These are phyloP conservation scores for Cutaneotrichosporon spelunceum DNA, from an alignment of 1,284 basidiomycete species.

Conservation along the genomic window DNA sequence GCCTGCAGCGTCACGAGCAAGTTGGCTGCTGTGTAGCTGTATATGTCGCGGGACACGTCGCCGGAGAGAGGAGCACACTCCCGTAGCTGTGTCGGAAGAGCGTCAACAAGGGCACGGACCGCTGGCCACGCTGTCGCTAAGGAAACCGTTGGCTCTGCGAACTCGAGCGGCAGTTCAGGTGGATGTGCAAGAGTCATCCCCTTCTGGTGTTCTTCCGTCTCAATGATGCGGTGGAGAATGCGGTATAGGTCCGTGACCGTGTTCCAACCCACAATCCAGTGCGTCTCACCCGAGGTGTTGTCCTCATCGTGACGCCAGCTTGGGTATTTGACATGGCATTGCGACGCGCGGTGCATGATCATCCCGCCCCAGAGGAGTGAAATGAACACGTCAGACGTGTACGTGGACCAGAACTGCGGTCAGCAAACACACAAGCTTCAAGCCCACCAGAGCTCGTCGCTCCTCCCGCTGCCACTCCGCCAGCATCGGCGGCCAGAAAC, in stretches of 20 bases:
- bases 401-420: slow-evolving; percentile 24
- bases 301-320: slow-evolving; percentile 12
- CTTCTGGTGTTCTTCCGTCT: background rate
- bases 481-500: slow-evolving; percentile 15
- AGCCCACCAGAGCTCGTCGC: slow-evolving; percentile 19
- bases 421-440: background rate
- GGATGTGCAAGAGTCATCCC: background rate
- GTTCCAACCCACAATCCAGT: slow-evolving; percentile 24
- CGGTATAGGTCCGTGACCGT: slow-evolving; percentile 23
- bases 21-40: slow-evolving; percentile 30
- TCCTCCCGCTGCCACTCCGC: slow-evolving; percentile 17
- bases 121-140: slow-evolving; percentile 8
- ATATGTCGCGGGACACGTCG: slow-evolving; percentile 21
- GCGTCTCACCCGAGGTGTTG: background rate
- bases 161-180: background rate
- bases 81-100: slow-evolving; percentile 19
- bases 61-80: slow-evolving; percentile 23
- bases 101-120: slow-evolving; percentile 4
- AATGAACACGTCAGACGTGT: slow-evolving; percentile 21
- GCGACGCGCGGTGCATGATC: slow-evolving; percentile 17
- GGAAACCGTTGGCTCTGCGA: background rate
- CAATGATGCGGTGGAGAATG: slow-evolving; percentile 18
- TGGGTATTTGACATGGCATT: slow-evolving; percentile 20
- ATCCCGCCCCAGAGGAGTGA: slow-evolving; percentile 17
- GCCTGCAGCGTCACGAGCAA: slow-evolving; percentile 28